Evolutionary conservation across 805 yeast species (phyloP), one percentile per base, ranked within the genome.

Genomic region (Dipodascopsis tothii): DNA sequence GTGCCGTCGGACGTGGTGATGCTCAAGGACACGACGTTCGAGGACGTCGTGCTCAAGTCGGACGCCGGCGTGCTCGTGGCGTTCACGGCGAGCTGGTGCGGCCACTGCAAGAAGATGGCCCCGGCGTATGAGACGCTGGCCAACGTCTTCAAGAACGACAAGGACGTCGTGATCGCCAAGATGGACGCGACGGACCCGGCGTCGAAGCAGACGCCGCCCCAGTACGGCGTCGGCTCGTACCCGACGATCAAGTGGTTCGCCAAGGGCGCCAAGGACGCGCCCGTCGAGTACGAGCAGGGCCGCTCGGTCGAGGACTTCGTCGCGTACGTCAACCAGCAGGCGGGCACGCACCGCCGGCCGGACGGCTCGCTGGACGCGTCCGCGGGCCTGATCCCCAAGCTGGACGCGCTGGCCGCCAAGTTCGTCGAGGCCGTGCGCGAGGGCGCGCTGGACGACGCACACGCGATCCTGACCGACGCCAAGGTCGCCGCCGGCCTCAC

Each of bases 11-110:
- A 17, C 20, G 48, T 56, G 21, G 48, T 41, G 11, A 48, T 44
- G 39, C 45, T 67, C 20, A 52, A 46, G 30, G 81, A 75, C 43
- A 56, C 57, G 33, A 74, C 62, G 44, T 72, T 77, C 52, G 69
- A 68, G 44, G 59, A 64, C 4, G 41, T 56, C n/a, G 71, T 75
- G 7, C 60, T 65, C 32, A 58, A 61, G 5, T 58, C 63, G 21
- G 46, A 57, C 22, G 63, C 62, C 48, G 45, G 59, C 41, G 67
- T 70, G 0, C 58, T 81, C 32, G 69, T 81, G 19, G 70, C 75
- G 2, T 74, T 81, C 55, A 73, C 83, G 3, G 77, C 81, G 14
- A 47, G 67, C 33, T 74, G 81, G 80, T 78, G 84, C 58, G 71
- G 67, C 18, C 71, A 74, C 56, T 79, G 84, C 63, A 68, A 73